Percentiles rank a stretch among this genome's conserved stretches.
Conservation (phyloP, 2,329 filamentous ascomycete species). For the Talaromyces piceae region DNA sequence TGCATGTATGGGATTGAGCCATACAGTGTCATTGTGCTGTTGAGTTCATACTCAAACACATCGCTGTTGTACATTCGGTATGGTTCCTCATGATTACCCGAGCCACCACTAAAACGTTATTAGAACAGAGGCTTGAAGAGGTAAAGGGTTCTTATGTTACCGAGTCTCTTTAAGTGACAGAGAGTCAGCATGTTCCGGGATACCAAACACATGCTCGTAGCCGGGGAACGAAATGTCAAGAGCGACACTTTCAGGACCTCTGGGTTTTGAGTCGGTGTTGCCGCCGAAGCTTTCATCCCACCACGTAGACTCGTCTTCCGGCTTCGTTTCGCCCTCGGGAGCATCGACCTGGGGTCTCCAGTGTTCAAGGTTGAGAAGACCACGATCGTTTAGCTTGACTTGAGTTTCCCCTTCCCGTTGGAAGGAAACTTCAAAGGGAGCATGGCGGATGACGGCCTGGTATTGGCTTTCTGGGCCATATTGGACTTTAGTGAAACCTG, state of each 20-base stretch:
- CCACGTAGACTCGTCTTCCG: conserved; percentile 70
- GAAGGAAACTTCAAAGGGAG: conserved; percentile 81
- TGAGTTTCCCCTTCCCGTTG: conserved; percentile 73
- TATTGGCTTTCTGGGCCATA: conserved; percentile 72
- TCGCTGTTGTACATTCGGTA: conserved; percentile 95
- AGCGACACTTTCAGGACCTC: conserved; percentile 83
- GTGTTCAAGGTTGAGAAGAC: conserved; percentile 86
- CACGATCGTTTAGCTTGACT: conserved; percentile 82
- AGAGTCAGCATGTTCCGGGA: conserved; percentile 85
- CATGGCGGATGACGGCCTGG: conserved; percentile 74
- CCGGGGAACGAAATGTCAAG: conserved; percentile 88
- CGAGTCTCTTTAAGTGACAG: conserved; percentile 84
- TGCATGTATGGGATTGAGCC: conserved; percentile 98
- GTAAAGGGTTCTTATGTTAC: conserved; percentile 23
- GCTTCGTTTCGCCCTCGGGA: conserved; percentile 40
- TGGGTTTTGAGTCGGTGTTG: conserved; percentile 91
- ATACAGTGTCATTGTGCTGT: conserved; percentile 97
- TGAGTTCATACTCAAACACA: conserved; percentile 94
- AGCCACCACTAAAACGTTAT: conserved; percentile 54
- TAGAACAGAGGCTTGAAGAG: conserved; percentile 11
- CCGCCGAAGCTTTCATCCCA: conserved; percentile 97
- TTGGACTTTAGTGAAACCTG: conserved; percentile 62
- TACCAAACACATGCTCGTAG: conserved; percentile 88
- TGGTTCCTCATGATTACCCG: conserved; percentile 77
- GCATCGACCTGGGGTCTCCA: conserved; percentile 81